Evolutionary conservation across 2,329 filamentous ascomycete species (phyloP).

Genomic region (Aspergillus caelatus): DNA sequence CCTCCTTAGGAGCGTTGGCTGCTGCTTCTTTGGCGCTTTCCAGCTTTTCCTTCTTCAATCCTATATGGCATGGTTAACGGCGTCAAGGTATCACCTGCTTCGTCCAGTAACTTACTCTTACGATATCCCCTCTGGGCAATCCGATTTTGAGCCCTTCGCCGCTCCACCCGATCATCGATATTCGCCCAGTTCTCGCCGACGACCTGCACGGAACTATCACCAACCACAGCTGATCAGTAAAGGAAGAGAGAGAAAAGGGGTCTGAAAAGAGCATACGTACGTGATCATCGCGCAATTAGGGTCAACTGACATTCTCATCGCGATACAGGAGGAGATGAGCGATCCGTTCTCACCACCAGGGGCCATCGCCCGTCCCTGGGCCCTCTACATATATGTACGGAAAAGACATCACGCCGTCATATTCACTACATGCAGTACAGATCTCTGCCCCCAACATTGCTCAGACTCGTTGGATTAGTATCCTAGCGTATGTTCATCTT

Average conservation of each 20-base stretch:
- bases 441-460: not conserved
- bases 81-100: not conserved
- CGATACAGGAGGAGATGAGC: not conserved
- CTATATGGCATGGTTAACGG: not conserved
- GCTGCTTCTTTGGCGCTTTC: not conserved
- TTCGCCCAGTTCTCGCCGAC: constrained; percentile 12
- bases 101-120: constrained; percentile 1
- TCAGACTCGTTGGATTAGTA: not conserved
- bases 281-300: not conserved
- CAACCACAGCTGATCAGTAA: not conserved
- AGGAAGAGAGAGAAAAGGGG: not conserved
- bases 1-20: not conserved
- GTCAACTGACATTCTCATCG: not conserved
- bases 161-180: constrained; percentile 15
- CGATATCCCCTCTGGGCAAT: constrained; percentile 16
- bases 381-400: not conserved
- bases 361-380: not conserved
- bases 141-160: constrained; percentile 16
- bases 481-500: not conserved
- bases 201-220: not conserved
- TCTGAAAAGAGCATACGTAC: not conserved
- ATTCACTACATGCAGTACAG: not conserved
- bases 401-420: not conserved
- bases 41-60: not conserved
- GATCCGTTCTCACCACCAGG: not conserved